Conservation (phyloP, 495 filamentous ascomycete species). For the Tirmania nivea region DNA sequence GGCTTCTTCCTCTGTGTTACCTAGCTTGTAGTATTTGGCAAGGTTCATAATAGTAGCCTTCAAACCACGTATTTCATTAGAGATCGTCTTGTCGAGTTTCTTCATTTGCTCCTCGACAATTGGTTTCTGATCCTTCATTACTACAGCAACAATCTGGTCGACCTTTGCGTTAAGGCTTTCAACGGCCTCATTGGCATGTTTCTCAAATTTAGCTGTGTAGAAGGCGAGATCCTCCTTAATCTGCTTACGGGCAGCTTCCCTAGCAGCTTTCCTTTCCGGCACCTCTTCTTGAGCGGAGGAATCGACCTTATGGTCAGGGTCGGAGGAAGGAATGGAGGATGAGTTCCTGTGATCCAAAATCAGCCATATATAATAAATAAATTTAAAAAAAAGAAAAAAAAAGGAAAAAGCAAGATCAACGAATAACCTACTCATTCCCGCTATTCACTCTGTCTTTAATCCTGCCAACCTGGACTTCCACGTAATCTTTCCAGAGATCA, state of each 20-base stretch:
- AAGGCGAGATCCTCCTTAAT: conserved; percentile 54
- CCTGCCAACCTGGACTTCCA: conserved; percentile 82
- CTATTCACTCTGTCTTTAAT: conserved; percentile 46
- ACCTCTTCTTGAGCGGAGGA: conserved; percentile 8
- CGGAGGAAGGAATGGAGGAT: conserved; percentile 5
- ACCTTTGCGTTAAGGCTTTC: conserved; percentile 46
- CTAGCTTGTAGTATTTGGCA: not conserved
- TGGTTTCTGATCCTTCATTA: conserved; percentile 32
- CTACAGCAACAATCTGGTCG: conserved; percentile 45
- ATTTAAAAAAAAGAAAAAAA: not conserved
- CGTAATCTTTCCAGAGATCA: conserved; percentile 23
- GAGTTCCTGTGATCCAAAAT: not conserved
- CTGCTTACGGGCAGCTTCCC: conserved; percentile 36
- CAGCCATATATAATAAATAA: conserved; percentile 6
- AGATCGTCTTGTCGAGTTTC: conserved; percentile 41
- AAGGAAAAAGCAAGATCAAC: too few relatives aligned
- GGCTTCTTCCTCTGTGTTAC: conserved; percentile 15
- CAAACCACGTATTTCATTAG: conserved; percentile 38
- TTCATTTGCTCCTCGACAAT: conserved; percentile 19
- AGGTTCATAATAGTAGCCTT: conserved; percentile 23
- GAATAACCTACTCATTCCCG: not conserved
- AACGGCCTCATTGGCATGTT: conserved; percentile 58
- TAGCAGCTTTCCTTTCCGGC: conserved; percentile 22
- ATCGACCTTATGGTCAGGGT: not conserved
- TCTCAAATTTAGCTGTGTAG: conserved; percentile 72